Evolutionary conservation across 2,329 filamentous ascomycete species (phyloP).

Genomic region (Alternaria sp.): DNA sequence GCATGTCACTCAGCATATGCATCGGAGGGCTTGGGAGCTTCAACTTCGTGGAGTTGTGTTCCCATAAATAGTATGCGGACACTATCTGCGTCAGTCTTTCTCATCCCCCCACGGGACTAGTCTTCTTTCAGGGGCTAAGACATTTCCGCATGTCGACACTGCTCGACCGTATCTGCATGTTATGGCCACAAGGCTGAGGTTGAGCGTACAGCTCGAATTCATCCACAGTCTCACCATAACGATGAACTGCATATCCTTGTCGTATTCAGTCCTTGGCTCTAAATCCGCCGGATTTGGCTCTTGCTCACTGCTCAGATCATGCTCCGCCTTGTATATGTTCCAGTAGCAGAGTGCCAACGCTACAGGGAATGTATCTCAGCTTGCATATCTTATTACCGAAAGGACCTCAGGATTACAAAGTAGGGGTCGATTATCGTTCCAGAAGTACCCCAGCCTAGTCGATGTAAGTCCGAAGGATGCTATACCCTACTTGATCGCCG

Average conservation of each 20-base stretch:
- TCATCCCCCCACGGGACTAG: neutral
- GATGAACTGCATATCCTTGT: neutral
- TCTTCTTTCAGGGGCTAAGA: conserved; percentile 3
- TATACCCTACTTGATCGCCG: neutral
- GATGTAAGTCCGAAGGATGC: neutral
- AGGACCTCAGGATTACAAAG: neutral
- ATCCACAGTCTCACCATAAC: neutral
- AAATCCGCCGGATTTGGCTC: neutral
- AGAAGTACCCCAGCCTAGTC: neutral
- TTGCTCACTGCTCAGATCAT: neutral
- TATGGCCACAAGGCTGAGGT: conserved; percentile 5
- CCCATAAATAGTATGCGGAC: conserved; percentile 2
- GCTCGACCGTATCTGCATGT: neutral
- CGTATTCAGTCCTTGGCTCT: neutral
- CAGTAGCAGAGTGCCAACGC: neutral
- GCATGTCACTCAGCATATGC: neutral
- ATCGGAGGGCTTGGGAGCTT: neutral
- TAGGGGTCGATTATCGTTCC: neutral
- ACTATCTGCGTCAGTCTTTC: neutral
- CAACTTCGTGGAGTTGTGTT: neutral
- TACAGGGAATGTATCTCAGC: neutral
- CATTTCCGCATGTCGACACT: neutral
- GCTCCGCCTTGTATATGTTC: neutral
- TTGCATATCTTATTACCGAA: conserved; percentile 2
- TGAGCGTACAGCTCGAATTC: neutral